Conservation (phyloP, 306 rosid species). For the Vicia villosa region DNA sequence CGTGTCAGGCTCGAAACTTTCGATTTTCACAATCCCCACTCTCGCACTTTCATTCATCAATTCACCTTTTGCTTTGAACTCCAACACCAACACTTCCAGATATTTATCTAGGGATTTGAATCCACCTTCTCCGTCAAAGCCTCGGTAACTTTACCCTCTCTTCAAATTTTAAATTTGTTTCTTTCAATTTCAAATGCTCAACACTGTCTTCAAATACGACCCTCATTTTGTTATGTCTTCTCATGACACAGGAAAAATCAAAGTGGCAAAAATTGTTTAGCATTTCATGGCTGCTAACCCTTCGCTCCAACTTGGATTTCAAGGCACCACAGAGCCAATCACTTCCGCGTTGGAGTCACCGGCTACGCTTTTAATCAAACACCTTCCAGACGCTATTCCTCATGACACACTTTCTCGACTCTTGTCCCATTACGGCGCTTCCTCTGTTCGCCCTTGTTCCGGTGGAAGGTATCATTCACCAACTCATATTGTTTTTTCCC, state of each 20-base stretch:
- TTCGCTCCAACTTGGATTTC: slow-evolving; percentile 33
- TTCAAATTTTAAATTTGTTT: no score
- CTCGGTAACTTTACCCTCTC: not conserved
- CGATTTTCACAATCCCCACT: no score
- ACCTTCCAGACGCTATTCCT: slow-evolving; percentile 79
- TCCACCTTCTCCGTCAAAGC: not conserved
- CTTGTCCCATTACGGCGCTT: slow-evolving; percentile 72
- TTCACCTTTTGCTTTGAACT: no score
- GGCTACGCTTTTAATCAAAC: slow-evolving; percentile 64
- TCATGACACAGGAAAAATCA: not conserved
- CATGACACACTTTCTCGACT: slow-evolving; percentile 68
- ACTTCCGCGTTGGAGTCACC: not conserved
- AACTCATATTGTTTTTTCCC: not conserved
- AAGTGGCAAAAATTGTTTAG: not conserved
- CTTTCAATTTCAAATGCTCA: no score
- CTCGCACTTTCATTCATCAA: no score
- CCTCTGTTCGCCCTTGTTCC: slow-evolving; percentile 65
- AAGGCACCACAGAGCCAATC: slow-evolving; percentile 34
- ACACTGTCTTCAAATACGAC: no score
- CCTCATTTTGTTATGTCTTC: no score
- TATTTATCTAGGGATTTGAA: no score
- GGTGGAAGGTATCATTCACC: slow-evolving; percentile 6
- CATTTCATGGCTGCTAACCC: slow-evolving; percentile 26
- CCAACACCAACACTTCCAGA: no score
- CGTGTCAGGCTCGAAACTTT: no score